These are phyloP conservation scores for Blastobotrys proliferans DNA, from an alignment of 1,139 yeast species.

Conservation along the genomic window DNA sequence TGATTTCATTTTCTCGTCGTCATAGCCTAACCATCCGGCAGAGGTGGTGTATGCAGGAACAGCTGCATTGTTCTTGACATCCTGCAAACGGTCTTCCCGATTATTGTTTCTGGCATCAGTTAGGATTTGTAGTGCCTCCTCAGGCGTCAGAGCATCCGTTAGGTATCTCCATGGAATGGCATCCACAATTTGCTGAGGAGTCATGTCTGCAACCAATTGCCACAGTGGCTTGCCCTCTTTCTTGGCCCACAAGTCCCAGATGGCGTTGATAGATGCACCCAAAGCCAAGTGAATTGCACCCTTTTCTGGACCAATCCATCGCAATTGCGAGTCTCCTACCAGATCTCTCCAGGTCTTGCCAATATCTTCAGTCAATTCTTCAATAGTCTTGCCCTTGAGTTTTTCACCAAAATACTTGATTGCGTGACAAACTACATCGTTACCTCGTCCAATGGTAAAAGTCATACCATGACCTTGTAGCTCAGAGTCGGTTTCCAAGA, in stretches of 20 bases:
- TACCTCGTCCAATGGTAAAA: constrained; percentile 37
- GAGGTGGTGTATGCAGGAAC: constrained; percentile 45
- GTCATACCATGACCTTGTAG: constrained; percentile 35
- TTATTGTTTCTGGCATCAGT: constrained; percentile 30
- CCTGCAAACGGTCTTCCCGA: constrained; percentile 34
- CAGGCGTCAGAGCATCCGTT: constrained; percentile 40
- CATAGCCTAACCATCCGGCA: constrained; percentile 45
- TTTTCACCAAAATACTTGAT: constrained; percentile 33
- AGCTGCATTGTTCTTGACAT: constrained; percentile 36
- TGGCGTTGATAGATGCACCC: constrained; percentile 36
- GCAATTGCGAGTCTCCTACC: constrained; percentile 38
- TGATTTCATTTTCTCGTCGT: constrained; percentile 39
- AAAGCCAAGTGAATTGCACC: constrained; percentile 39
- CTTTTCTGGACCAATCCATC: constrained; percentile 43
- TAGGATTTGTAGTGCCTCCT: constrained; percentile 37
- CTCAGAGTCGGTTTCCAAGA: constrained; percentile 27
- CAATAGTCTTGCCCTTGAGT: constrained; percentile 32
- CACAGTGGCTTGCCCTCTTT: constrained; percentile 37
- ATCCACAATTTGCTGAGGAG: constrained; percentile 42
- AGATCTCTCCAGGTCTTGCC: constrained; percentile 40
- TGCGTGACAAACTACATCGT: constrained; percentile 33
- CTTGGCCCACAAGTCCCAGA: constrained; percentile 43
- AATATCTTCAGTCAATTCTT: constrained; percentile 34
- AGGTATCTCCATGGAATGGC: constrained; percentile 43
- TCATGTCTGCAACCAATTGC: constrained; percentile 39